These are phyloP conservation scores for Gossypium davidsonii DNA, from an alignment of 441 rosid genomes.

Conservation along the genomic window DNA sequence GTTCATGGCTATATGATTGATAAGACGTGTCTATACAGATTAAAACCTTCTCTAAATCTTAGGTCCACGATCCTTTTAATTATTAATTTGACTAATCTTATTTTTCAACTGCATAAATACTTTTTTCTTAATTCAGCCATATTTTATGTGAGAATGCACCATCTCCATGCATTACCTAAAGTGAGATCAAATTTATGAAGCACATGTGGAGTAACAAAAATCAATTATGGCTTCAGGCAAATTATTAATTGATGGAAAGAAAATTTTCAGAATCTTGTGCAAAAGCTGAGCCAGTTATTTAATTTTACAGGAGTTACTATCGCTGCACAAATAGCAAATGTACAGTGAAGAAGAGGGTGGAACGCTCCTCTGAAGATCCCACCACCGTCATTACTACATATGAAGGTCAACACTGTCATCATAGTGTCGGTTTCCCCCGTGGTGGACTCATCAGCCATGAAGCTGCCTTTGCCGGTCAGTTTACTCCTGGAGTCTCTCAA, in stretches of 20 bases:
- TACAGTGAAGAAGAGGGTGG: slow-evolving; percentile 92
- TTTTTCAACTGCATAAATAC: not conserved
- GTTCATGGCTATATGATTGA: not conserved
- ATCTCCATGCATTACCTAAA: not conserved
- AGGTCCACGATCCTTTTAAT: not conserved
- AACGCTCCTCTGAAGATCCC: slow-evolving; percentile 81
- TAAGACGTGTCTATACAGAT: not conserved
- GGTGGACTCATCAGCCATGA: slow-evolving; percentile 62
- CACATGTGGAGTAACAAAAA: not conserved
- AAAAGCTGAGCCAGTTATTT: not conserved
- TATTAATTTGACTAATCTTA: not conserved
- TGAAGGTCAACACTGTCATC: slow-evolving; percentile 96
- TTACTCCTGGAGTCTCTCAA: slow-evolving; percentile 38
- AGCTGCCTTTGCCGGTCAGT: slow-evolving; percentile 38
- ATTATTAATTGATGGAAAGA: not conserved
- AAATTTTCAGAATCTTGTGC: not conserved
- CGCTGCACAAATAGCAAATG: slow-evolving; percentile 89
- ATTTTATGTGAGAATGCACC: not conserved
- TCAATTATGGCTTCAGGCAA: not conserved
- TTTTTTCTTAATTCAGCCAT: not conserved
- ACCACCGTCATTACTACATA: slow-evolving; percentile 76
- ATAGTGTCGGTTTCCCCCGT: slow-evolving; percentile 64
- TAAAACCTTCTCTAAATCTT: not conserved
- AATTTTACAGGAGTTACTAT: slow-evolving; percentile 72
- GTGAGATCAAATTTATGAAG: not conserved